Evolutionary conservation across 164 flowering plant species (phyloP).

Genomic region (Tetracentron sinense): DNA sequence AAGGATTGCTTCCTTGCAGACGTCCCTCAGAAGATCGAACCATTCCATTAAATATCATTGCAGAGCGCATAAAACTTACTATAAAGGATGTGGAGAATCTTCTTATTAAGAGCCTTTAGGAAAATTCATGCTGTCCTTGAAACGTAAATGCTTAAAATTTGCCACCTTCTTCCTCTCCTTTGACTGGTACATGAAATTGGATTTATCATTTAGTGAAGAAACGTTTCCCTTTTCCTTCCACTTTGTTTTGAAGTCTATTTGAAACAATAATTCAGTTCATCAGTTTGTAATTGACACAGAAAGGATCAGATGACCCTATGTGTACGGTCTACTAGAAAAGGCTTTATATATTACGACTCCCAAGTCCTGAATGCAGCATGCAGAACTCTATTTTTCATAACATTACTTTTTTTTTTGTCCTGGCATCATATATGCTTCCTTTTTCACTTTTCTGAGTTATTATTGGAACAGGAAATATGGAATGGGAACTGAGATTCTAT

Average conservation of each 20-base stretch:
- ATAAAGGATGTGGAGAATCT: slow-evolving; percentile 90
- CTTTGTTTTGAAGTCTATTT: not conserved
- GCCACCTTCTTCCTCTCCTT: not conserved
- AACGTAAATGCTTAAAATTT: not conserved
- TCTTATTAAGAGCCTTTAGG: slow-evolving; percentile 94
- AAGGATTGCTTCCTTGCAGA: slow-evolving; percentile 36
- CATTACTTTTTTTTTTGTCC: no score
- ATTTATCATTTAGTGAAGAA: not conserved
- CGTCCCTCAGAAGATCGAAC: slow-evolving; percentile 93
- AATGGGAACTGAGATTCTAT: no score
- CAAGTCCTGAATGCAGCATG: no score
- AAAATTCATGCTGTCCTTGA: slow-evolving; percentile 35
- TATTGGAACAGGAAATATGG: no score
- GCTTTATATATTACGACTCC: no score
- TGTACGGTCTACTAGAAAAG: no score
- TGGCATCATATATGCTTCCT: no score
- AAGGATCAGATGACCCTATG: no score
- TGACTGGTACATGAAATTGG: not conserved
- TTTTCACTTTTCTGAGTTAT: no score
- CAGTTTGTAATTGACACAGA: no score
- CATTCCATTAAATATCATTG: slow-evolving; percentile 73
- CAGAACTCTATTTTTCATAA: no score
- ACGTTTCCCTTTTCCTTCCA: not conserved
- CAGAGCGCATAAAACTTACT: slow-evolving; percentile 81
- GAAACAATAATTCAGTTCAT: no score